phyloP scores from a whole-genome alignment of 192 early-diverging fungal species.

The Backusella luteola region DNA sequence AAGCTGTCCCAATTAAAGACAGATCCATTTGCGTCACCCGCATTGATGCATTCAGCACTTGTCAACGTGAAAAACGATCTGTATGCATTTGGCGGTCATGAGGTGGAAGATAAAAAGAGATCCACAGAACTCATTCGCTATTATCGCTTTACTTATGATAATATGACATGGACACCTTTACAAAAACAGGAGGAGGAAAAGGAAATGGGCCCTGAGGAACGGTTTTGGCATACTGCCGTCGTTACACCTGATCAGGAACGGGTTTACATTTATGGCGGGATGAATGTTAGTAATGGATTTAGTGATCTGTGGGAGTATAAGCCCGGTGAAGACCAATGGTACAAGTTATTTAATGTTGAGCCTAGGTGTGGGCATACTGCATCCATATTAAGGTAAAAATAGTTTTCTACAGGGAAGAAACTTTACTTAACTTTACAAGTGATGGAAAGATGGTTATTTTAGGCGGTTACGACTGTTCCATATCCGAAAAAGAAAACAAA shows the following conservation, averaged over 20 bases:
- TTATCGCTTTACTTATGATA: conserved; percentile 9
- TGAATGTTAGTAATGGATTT: conserved; percentile 11
- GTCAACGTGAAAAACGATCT: not conserved
- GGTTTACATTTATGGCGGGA: conserved; percentile 15
- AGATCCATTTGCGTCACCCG: conserved; percentile 11
- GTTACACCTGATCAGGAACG: not conserved
- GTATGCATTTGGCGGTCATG: conserved; percentile 23
- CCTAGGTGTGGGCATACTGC: conserved; percentile 17
- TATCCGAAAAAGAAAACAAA: conserved; percentile 3
- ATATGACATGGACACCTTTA: conserved; percentile 7
- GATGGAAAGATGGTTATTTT: conserved; percentile 14
- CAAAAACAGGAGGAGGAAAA: not conserved
- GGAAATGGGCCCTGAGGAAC: not conserved
- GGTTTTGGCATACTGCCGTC: conserved; percentile 17
- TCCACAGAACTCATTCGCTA: conserved; percentile 11
- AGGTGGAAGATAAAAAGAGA: not conserved
- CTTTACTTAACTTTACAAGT: not conserved
- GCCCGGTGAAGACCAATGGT: not conserved
- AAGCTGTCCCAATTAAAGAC: conserved; percentile 15
- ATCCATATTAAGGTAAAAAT: conserved; percentile 13
- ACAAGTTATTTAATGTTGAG: not conserved
- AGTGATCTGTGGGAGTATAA: conserved; percentile 21
- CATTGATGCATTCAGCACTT: conserved; percentile 9
- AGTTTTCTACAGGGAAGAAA: too few species aligned
- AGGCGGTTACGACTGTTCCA: conserved; percentile 16